These are phyloP conservation scores for Coccinonectria pachysandricola DNA, from an alignment of 2,329 filamentous ascomycete genomes.

Conservation along the genomic window DNA sequence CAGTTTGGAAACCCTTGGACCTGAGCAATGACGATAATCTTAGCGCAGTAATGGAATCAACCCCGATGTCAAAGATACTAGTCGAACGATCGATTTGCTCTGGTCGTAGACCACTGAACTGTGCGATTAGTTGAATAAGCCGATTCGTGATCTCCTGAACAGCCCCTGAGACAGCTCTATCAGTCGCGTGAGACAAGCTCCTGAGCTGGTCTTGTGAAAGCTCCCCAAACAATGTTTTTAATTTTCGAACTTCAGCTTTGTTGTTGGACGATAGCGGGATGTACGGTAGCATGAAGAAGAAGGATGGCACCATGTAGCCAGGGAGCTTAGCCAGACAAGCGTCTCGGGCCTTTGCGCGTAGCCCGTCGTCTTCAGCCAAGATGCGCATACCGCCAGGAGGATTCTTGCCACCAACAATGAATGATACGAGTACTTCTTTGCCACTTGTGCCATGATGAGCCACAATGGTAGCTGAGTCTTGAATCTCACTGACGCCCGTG, in stretches of 20 bases:
- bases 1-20: constrained; percentile 46
- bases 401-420: constrained; percentile 35
- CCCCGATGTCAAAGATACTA: constrained; percentile 74
- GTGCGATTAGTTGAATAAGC: constrained; percentile 44
- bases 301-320: constrained; percentile 84
- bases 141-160: constrained; percentile 29
- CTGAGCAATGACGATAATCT: constrained; percentile 57
- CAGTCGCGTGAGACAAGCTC: constrained; percentile 31
- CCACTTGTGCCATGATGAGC: constrained; percentile 56
- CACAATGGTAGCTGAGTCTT: constrained; percentile 69
- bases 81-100: constrained; percentile 40
- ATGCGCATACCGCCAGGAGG: constrained; percentile 10
- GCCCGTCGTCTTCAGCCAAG: constrained; percentile 20
- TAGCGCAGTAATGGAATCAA: constrained; percentile 81
- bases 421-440: constrained; percentile 77
- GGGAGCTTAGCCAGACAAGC: constrained; percentile 64
- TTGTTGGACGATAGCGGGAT: constrained; percentile 84
- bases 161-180: constrained; percentile 18
- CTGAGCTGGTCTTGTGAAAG: constrained; percentile 54
- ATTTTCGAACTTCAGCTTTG: constrained; percentile 66
- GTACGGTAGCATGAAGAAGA: constrained; percentile 59
- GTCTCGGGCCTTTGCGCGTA: constrained; percentile 39
- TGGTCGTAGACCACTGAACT: constrained; percentile 37
- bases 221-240: constrained; percentile 55
- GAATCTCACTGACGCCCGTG: constrained; percentile 42